These are phyloP conservation scores for Fusarium phyllophilum DNA, from an alignment of 2,329 filamentous ascomycete genomes.

Conservation along the genomic window DNA sequence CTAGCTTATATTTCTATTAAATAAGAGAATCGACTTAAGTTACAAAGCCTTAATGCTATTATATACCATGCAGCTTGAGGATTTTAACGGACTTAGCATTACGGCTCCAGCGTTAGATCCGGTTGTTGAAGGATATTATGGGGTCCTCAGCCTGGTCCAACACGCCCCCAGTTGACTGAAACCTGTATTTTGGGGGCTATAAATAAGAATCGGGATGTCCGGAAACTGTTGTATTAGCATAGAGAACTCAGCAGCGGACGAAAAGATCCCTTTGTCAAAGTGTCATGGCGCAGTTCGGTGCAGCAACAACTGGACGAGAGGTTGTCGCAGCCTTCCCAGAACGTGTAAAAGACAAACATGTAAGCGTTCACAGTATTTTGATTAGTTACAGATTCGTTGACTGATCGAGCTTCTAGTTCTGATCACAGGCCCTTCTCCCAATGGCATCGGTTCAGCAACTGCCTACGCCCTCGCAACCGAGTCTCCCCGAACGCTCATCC, in stretches of 20 bases:
- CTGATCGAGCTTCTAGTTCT: neutral
- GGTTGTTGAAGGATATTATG: neutral
- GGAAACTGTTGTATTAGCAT: too few species aligned
- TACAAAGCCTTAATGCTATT: accelerated
- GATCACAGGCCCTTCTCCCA: neutral
- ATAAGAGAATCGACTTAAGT: accelerated
- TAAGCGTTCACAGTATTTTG: accelerated
- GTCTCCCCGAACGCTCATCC: neutral
- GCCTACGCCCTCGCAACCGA: neutral
- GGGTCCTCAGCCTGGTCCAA: too few species aligned
- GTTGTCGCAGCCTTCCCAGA: neutral
- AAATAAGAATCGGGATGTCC: neutral
- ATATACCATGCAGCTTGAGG: neutral
- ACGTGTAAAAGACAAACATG: neutral
- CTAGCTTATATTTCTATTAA: too few species aligned
- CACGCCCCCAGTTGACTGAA: neutral
- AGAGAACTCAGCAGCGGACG: accelerated
- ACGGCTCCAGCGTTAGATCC: neutral
- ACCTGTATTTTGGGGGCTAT: neutral
- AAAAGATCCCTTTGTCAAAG: neutral
- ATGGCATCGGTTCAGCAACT: neutral
- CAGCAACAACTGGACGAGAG: neutral
- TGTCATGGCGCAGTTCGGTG: neutral
- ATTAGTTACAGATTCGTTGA: too few species aligned
- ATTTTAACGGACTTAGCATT: neutral